Percentiles rank a stretch among this genome's conserved stretches.
Conservation (phyloP, 2,329 filamentous ascomycete species). For the Amphichorda felina region DNA sequence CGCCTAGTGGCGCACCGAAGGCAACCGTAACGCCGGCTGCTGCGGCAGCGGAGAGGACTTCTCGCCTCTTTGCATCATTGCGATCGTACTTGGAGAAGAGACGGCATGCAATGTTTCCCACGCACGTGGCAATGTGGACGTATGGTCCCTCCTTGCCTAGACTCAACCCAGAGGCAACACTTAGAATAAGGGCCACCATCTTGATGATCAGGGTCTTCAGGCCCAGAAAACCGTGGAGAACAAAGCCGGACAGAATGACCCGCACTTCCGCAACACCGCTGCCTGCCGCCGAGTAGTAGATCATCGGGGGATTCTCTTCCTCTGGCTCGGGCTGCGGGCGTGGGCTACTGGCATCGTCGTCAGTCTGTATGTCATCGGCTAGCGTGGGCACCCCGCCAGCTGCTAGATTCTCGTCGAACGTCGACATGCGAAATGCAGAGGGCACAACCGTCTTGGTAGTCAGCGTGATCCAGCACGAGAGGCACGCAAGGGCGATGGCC, state of each 20-base stretch:
- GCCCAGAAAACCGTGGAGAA: constrained; percentile 90
- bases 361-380: constrained; percentile 26
- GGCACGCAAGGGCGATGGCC: constrained; percentile 56
- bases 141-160: constrained; percentile 92
- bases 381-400: constrained; percentile 39
- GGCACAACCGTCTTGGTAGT: constrained; percentile 91
- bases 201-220: constrained; percentile 81
- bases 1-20: constrained; percentile 78
- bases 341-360: constrained; percentile 29
- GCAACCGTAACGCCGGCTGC: constrained; percentile 89
- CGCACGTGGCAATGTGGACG: constrained; percentile 92
- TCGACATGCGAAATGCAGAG: constrained; percentile 75
- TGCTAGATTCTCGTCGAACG: constrained; percentile 83
- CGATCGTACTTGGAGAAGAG: constrained; percentile 88
- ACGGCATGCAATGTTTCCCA: constrained; percentile 90
- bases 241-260: constrained; percentile 95
- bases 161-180: constrained; percentile 84
- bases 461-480: constrained; percentile 70
- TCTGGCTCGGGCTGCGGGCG: constrained; percentile 22
- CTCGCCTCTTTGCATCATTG: constrained; percentile 89
- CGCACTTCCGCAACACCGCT: constrained; percentile 96
- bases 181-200: constrained; percentile 69
- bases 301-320: constrained; percentile 52
- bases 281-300: constrained; percentile 91
- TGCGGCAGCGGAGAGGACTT: constrained; percentile 85